phyloP scores from a whole-genome alignment of 2,329 filamentous ascomycete genomes.

The Fusarium agapanthi region DNA sequence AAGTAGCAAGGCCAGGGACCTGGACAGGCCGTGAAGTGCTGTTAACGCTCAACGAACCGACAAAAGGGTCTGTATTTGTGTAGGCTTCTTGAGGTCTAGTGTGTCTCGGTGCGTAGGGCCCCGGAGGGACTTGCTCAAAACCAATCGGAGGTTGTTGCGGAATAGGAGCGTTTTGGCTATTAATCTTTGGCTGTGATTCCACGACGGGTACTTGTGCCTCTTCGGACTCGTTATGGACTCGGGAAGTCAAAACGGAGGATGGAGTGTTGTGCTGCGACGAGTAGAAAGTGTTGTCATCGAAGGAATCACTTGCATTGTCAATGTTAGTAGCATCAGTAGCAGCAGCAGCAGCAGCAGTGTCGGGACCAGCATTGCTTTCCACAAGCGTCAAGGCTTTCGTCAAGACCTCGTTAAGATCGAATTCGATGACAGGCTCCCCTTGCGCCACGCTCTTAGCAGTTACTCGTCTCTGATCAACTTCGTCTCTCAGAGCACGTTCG shows the following conservation, averaged over 20 bases:
- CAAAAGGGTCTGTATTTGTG: conserved; percentile 4
- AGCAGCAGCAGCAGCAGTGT: conserved; percentile 61
- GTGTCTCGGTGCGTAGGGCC: conserved; percentile 7
- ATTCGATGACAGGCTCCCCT: conserved; percentile 67
- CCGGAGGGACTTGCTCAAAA: conserved; percentile 1
- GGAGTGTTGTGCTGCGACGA: conserved; percentile 90
- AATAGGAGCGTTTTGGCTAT: conserved; percentile 14
- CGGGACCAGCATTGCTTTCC: conserved; percentile 70
- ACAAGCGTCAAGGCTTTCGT: conserved; percentile 75
- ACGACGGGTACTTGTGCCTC: conserved; percentile 38
- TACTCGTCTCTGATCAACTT: conserved; percentile 71
- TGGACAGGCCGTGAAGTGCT: conserved; percentile 24
- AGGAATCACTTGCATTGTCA: conserved; percentile 77
- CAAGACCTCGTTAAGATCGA: conserved; percentile 78
- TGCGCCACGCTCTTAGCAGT: conserved; percentile 52
- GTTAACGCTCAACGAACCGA: conserved; percentile 10
- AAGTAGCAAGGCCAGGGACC: conserved; percentile 47
- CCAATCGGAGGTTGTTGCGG: conserved; percentile 11
- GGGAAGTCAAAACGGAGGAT: conserved; percentile 59
- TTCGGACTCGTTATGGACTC: conserved; percentile 57
- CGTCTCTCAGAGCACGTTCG: conserved; percentile 79
- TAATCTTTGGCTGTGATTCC: conserved; percentile 21
- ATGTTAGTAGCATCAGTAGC: conserved; percentile 67
- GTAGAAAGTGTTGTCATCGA: conserved; percentile 95
- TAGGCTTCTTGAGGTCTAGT: conserved; percentile 15